Percentiles rank a stretch among this genome's conserved stretches.
phyloP scores from a whole-genome alignment of 345 rosid species.

The Eucalyptus regnans region DNA sequence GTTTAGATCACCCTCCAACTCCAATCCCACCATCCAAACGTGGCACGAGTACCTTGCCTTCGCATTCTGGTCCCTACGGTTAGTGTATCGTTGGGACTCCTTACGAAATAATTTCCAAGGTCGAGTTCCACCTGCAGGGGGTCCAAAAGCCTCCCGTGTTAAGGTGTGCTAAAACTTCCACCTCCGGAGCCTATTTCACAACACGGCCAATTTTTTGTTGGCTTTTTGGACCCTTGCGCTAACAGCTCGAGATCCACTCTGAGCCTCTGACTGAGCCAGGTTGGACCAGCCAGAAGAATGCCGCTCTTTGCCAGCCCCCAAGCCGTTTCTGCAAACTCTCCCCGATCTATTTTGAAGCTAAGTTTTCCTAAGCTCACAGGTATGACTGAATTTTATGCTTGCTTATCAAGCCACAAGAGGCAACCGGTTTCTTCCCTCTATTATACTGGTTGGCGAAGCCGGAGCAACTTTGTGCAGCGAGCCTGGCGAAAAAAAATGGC shows the following conservation, averaged over 20 bases:
- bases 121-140: background rate
- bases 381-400: background rate
- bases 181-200: background rate
- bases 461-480: background rate
- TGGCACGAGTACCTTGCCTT: background rate
- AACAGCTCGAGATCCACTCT: background rate
- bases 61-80: background rate
- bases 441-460: background rate
- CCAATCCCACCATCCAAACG: background rate
- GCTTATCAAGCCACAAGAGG: background rate
- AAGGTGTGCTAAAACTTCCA: background rate
- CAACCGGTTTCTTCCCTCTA: background rate
- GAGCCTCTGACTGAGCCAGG: background rate
- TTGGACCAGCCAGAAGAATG: background rate
- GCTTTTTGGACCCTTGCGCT: background rate
- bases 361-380: background rate
- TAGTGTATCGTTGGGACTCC: background rate
- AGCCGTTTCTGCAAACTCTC: background rate
- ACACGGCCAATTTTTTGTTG: background rate
- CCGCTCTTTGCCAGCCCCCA: background rate
- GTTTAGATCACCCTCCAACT: background rate
- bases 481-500: background rate
- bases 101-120: background rate
- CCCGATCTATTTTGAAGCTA: background rate
- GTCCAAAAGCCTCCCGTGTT: background rate